A percentile compares a stretch with the other conserved stretches of the same genome.
These are phyloP conservation scores for Trametes cubensis DNA, from an alignment of 768 basidiomycete genomes.

Conservation along the genomic window DNA sequence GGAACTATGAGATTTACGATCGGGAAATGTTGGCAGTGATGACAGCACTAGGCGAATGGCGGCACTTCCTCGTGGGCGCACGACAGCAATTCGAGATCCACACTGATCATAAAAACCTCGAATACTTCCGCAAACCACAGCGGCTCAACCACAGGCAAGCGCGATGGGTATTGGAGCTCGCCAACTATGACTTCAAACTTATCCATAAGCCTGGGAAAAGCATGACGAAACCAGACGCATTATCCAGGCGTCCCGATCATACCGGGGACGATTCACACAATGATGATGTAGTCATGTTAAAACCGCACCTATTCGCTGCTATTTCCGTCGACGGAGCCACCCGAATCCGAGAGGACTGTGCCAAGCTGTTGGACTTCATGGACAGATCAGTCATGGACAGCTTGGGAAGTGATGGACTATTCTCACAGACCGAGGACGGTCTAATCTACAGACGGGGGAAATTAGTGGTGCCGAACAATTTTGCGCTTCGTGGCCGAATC, in stretches of 20 bases:
- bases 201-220: conserved; percentile 3
- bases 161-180: conserved; percentile 29
- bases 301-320: conserved; percentile 22
- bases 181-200: conserved; percentile 26
- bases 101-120: conserved; percentile 37
- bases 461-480: too few species aligned
- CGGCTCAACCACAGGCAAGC: conserved; percentile 37
- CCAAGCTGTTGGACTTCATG: too few species aligned
- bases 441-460: too few species aligned
- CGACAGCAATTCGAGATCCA: conserved; percentile 24
- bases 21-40: conserved; percentile 44
- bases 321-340: conserved; percentile 27
- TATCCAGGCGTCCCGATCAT: conserved; percentile 9
- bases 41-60: conserved; percentile 28
- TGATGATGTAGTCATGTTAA: neutral
- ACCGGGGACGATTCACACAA: neutral
- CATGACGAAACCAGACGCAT: conserved; percentile 7
- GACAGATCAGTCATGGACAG: too few species aligned
- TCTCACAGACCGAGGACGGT: too few species aligned
- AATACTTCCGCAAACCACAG: conserved; percentile 30
- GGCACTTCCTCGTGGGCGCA: conserved; percentile 31
- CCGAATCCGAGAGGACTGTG: too few species aligned
- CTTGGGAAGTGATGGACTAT: too few species aligned
- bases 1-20: conserved; percentile 38
- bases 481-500: too few species aligned